These are phyloP conservation scores for Pichia sp. DNA, from an alignment of 1,139 yeast genomes.

Conservation along the genomic window DNA sequence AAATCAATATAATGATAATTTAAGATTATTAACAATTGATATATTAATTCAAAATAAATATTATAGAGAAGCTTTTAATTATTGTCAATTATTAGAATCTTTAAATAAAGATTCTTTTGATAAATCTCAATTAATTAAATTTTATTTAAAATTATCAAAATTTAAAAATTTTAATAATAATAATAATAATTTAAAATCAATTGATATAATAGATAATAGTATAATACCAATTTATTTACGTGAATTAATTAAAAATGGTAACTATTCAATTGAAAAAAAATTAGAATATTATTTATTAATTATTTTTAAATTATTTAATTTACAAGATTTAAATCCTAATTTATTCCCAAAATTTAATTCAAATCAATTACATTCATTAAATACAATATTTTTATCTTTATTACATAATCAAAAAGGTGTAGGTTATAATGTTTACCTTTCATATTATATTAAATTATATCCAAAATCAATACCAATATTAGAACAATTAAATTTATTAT, in stretches of 20 bases:
- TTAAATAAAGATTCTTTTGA: not conserved
- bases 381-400: conserved; percentile 10
- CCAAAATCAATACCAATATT: conserved; percentile 9
- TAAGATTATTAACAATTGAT: conserved; percentile 13
- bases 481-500: conserved; percentile 3
- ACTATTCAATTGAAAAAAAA: conserved; percentile 4
- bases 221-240: conserved; percentile 9
- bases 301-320: conserved; percentile 4
- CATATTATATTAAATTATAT: conserved; percentile 12
- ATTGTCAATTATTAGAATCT: conserved; percentile 1
- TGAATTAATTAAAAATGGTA: conserved; percentile 5
- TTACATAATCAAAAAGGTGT: conserved; percentile 5
- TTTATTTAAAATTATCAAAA: conserved; percentile 9
- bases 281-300: conserved; percentile 11
- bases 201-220: conserved; percentile 4
- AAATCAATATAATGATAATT: conserved; percentile 7
- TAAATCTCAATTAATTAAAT: conserved; percentile 2
- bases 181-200: not conserved
- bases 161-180: not conserved
- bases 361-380: conserved; percentile 7
- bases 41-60: conserved; percentile 6
- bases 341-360: not conserved
- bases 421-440: conserved; percentile 4
- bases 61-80: conserved; percentile 8
- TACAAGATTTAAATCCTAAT: not conserved